Conservation (phyloP, 2,329 filamentous ascomycete genomes). For the Neofusicoccum kwambonambiense region DNA sequence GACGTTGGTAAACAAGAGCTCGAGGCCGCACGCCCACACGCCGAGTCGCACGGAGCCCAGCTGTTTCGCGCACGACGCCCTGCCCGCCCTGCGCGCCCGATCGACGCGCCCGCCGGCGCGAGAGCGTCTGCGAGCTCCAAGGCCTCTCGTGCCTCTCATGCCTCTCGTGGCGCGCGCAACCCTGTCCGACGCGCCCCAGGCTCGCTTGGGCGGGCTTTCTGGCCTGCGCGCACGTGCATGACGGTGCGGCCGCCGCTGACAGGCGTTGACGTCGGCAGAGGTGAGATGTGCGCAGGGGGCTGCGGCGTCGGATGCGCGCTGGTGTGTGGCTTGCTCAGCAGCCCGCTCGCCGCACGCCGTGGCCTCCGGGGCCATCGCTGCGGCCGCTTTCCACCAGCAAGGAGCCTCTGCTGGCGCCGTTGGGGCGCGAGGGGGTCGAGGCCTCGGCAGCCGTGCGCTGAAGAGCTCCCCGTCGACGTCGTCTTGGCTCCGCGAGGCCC, state of each 20-base stretch:
- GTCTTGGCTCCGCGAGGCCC: not conserved
- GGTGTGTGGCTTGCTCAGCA: not conserved
- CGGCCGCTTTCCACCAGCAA: not conserved
- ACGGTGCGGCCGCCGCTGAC: slow-evolving; percentile 10
- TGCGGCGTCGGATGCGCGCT: not conserved
- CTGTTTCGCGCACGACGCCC: slow-evolving; percentile 9
- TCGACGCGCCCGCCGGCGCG: not conserved
- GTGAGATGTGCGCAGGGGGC: slow-evolving; percentile 6
- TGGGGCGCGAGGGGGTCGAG: not conserved
- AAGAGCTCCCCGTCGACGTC: not conserved
- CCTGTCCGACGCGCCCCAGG: slow-evolving; percentile 3
- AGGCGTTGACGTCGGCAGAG: slow-evolving; percentile 16
- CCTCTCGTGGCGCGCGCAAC: slow-evolving; percentile 12
- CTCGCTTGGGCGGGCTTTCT: slow-evolving; percentile 8
- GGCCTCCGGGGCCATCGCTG: not conserved
- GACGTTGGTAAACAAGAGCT: slow-evolving; percentile 13
- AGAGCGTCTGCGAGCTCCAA: not conserved
- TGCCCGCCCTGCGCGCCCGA: slow-evolving; percentile 6
- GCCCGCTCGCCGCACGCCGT: not conserved
- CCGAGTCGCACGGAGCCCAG: slow-evolving; percentile 3
- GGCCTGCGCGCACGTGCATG: slow-evolving; percentile 10
- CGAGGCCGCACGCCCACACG: slow-evolving; percentile 3
- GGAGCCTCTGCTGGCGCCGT: not conserved
- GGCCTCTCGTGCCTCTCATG: not conserved
- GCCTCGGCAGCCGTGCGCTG: not conserved